Evolutionary conservation across 2,329 filamentous ascomycete species (phyloP).

Genomic region (Calonectria hawksworthii): DNA sequence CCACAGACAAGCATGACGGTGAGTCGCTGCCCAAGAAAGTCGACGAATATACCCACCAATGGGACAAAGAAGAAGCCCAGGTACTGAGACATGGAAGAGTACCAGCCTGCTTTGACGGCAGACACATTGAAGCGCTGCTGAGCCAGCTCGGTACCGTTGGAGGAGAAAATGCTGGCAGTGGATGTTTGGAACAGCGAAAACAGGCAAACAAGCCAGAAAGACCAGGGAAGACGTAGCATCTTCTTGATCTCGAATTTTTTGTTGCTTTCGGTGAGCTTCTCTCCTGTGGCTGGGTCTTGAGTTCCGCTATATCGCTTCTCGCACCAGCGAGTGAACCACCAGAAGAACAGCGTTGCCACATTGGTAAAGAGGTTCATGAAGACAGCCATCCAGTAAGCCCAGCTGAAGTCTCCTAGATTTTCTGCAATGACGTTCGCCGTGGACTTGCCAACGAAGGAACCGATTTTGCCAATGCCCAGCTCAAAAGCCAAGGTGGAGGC

Average conservation of each 20-base stretch:
- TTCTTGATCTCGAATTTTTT: conserved; percentile 69
- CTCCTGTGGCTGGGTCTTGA: conserved; percentile 69
- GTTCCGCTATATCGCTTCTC: conserved; percentile 61
- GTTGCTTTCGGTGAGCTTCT: conserved; percentile 71
- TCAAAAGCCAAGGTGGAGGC: conserved; percentile 73
- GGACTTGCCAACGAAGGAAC: conserved; percentile 71
- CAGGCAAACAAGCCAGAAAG: conserved; percentile 67
- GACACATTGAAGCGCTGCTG: conserved; percentile 70
- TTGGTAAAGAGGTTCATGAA: conserved; percentile 77
- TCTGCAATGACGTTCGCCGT: conserved; percentile 71
- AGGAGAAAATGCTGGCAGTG: conserved; percentile 66
- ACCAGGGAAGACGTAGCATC: conserved; percentile 70
- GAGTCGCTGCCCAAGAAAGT: conserved; percentile 67
- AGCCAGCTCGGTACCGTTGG: conserved; percentile 73
- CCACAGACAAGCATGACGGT: conserved; percentile 68
- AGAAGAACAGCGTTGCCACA: conserved; percentile 65
- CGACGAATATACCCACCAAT: conserved; percentile 67
- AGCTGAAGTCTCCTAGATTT: conserved; percentile 71
- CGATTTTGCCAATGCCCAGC: conserved; percentile 72
- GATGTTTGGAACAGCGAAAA: conserved; percentile 73
- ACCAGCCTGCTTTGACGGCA: conserved; percentile 71
- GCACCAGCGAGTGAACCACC: conserved; percentile 67
- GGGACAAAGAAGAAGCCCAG: conserved; percentile 71
- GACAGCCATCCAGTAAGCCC: conserved; percentile 73
- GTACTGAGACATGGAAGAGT: conserved; percentile 69